Evolutionary conservation across 2,329 filamentous ascomycete genomes (phyloP).

Genomic region (Fusarium papillatum): DNA sequence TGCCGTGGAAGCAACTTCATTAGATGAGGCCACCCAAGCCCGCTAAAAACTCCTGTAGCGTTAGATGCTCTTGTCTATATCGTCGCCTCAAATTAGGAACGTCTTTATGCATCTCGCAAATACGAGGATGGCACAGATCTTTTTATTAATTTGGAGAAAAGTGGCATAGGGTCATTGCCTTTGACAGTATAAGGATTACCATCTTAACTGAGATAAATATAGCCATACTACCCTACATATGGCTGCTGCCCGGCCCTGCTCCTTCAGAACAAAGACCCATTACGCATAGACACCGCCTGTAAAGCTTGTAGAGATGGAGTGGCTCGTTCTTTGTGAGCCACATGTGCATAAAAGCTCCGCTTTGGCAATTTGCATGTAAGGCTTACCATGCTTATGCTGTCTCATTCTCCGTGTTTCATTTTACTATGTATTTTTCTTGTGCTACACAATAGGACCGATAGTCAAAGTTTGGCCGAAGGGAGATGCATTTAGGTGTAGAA

Average conservation of each 20-base stretch:
- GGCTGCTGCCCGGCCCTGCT: too few species aligned
- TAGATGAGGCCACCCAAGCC: too few species aligned
- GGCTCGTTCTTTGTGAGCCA: neutral
- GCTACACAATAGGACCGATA: neutral
- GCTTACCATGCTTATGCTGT: too few species aligned
- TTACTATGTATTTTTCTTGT: neutral
- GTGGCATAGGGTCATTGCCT: neutral
- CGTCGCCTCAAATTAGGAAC: neutral
- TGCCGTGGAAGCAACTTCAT: too few species aligned
- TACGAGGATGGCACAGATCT: neutral
- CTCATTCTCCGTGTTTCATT: neutral
- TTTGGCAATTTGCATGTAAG: too few species aligned
- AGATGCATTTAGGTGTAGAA: neutral
- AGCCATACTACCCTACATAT: neutral
- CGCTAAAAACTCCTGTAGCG: neutral
- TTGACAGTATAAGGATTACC: too few species aligned
- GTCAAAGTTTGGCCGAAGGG: neutral
- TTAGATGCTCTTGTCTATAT: neutral
- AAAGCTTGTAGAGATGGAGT: neutral
- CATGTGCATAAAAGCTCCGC: neutral
- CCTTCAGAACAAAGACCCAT: too few species aligned
- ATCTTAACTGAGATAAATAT: neutral
- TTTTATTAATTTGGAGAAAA: neutral
- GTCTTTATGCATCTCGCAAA: neutral
- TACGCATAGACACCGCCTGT: too few species aligned